Evolutionary conservation across 345 rosid genomes (phyloP).

Genomic region (Citrus sp.): DNA sequence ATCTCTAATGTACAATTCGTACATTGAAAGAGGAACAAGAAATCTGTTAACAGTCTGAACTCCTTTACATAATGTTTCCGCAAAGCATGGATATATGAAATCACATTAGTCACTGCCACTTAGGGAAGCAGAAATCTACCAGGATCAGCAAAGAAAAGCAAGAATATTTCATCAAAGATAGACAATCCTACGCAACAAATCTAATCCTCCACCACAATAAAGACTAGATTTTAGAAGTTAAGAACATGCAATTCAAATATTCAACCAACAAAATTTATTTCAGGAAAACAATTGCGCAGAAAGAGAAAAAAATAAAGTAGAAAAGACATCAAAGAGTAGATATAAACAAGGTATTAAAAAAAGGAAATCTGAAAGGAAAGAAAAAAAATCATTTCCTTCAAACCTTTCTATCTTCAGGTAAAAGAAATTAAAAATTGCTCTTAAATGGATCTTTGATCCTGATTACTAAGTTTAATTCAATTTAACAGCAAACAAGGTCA

Average conservation of each 20-base stretch:
- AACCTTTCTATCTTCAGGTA: neutral
- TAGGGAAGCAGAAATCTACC: neutral
- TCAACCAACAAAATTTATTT: neutral
- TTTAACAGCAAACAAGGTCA: neutral
- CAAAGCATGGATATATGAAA: neutral
- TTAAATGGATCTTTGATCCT: neutral
- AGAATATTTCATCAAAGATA: slow-evolving; percentile 3
- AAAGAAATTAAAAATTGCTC: neutral
- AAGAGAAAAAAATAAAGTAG: neutral
- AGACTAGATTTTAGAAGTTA: neutral
- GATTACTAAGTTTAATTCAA: neutral
- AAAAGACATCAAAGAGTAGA: neutral
- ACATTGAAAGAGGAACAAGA: neutral
- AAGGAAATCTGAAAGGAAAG: neutral
- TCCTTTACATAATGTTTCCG: neutral
- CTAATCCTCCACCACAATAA: slow-evolving; percentile 1
- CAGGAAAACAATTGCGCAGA: neutral
- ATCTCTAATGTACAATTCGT: neutral
- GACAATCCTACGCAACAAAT: neutral
- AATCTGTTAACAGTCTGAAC: neutral
- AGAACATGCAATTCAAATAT: neutral
- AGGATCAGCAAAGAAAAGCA: neutral
- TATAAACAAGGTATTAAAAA: neutral
- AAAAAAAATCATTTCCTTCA: neutral
- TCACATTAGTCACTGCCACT: neutral